Evolutionary conservation across 2,329 filamentous ascomycete genomes (phyloP).

Genomic region (Coniochaeta sp.): DNA sequence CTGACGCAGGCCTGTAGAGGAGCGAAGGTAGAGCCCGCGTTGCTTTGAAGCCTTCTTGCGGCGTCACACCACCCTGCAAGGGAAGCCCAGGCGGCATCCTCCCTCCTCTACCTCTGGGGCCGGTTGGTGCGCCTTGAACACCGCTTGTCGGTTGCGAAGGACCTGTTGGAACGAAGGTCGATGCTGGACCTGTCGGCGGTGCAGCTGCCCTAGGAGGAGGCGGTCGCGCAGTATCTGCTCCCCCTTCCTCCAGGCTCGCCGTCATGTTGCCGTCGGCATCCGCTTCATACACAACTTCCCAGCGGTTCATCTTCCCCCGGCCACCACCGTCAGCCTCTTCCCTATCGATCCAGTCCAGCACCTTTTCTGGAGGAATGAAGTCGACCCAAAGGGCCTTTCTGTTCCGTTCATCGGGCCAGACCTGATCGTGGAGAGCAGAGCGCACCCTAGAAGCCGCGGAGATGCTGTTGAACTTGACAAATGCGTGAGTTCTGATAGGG

Average conservation of each 20-base stretch:
- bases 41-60: constrained; percentile 10
- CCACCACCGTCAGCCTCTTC: constrained; percentile 46
- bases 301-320: constrained; percentile 39
- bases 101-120: constrained; percentile 17
- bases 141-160: constrained; percentile 11
- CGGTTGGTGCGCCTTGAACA: constrained; percentile 17
- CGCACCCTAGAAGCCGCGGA: constrained; percentile 71
- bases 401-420: constrained; percentile 83
- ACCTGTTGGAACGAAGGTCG: constrained; percentile 10
- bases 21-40: constrained; percentile 36
- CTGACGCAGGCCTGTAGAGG: constrained; percentile 49
- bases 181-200: constrained; percentile 10
- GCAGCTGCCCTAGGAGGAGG: constrained; percentile 6
- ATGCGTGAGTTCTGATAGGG: constrained; percentile 78
- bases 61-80: constrained; percentile 8
- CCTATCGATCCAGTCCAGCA: constrained; percentile 64
- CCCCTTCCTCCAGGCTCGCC: constrained; percentile 46
- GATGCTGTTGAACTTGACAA: constrained; percentile 63
- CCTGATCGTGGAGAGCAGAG: constrained; percentile 63
- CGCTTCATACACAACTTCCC: constrained; percentile 66
- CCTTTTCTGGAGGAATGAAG: constrained; percentile 71
- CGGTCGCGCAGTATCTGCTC: constrained; percentile 17
- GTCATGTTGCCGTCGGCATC: constrained; percentile 45
- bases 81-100: constrained; percentile 10
- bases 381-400: constrained; percentile 83